Base-by-base conservation (phyloP, 2,329 filamentous ascomycete genomes). In the Chaetomiaceae sp. region DNA sequence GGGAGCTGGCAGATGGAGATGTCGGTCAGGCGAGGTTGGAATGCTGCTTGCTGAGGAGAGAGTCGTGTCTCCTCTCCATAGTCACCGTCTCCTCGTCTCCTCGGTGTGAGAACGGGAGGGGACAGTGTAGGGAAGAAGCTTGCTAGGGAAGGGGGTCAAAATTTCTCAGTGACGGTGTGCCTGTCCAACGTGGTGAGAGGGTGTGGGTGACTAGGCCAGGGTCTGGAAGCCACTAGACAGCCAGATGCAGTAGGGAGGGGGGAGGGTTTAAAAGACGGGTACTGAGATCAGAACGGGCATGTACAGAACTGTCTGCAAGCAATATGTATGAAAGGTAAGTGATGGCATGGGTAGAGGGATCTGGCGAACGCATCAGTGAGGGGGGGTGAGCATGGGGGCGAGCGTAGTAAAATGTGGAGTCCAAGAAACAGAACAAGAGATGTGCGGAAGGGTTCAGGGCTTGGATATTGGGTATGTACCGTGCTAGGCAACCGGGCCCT, bases 1-100 rank as follows among this genome's bases (percentile, higher is more conserved):
- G 59, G 63, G 60, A 60, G 65, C 56, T 62, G 50, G 58, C 57
- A 60, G 61, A 62, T 62, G 58, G 63, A 64, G 67, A 72, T 67
- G 65, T 67, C 64, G 14, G 66, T 69, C 58, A 63, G 64, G 60
- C 62, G 63, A 67, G 60, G 64, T 66, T 66, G 63, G 65, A 64
- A 65, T 67, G 64, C 58, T 69, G 63, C 61, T 65, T 64, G 50
- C 52, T 50, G 56, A 62, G 59, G 62, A 66, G 63, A 66, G 61
- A 57, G 62, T 58, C 60, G 59, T 60, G 60, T 57, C 62, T 63
- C 62, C 65, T 66, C 65, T 63, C 66, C 63, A 67, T 27, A 65
- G 63, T 70, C 66, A 70, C 66, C 56, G 64, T 68, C 60, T 65
- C 62, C 62, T 62, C 63, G 62, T 51, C 59, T 63, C 64, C 25